phyloP scores from a whole-genome alignment of 2,329 filamentous ascomycete species.

The Calycina marina region DNA sequence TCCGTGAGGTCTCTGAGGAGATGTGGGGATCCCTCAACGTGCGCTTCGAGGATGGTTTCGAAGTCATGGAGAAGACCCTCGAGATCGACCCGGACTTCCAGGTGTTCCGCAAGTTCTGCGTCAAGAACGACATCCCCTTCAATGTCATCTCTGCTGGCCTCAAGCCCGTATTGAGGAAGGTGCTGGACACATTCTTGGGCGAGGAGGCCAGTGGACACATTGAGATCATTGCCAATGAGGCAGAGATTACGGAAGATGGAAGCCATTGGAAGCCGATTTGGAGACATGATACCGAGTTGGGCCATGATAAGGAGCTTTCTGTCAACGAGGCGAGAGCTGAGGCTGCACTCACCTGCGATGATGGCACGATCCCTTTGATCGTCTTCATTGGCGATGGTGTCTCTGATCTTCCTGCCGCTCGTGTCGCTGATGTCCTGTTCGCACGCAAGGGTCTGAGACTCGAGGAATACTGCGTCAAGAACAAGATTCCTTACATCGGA shows the following conservation, averaged over 20 bases:
- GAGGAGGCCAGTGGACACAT: constrained; percentile 43
- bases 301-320: constrained; percentile 52
- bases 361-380: constrained; percentile 49
- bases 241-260: constrained; percentile 41
- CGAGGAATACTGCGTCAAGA: constrained; percentile 51
- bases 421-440: constrained; percentile 53
- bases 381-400: constrained; percentile 59
- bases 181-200: constrained; percentile 50
- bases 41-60: constrained; percentile 53
- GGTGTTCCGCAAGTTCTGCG: constrained; percentile 49
- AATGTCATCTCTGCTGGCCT: constrained; percentile 55
- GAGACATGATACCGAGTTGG: constrained; percentile 49
- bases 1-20: constrained; percentile 56
- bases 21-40: constrained; percentile 55
- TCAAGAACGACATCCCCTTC: constrained; percentile 48
- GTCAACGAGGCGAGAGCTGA: constrained; percentile 44
- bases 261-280: constrained; percentile 50
- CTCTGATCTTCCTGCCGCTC: constrained; percentile 49
- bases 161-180: constrained; percentile 45
- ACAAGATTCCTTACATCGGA: constrained; percentile 42
- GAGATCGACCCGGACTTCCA: constrained; percentile 50
- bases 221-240: constrained; percentile 55
- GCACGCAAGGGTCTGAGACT: constrained; percentile 48
- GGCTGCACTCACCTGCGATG: constrained; percentile 38
- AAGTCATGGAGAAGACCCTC: constrained; percentile 44